These are phyloP conservation scores for Solanum rostratum DNA, from an alignment of 257 asterid species.

Conservation along the genomic window DNA sequence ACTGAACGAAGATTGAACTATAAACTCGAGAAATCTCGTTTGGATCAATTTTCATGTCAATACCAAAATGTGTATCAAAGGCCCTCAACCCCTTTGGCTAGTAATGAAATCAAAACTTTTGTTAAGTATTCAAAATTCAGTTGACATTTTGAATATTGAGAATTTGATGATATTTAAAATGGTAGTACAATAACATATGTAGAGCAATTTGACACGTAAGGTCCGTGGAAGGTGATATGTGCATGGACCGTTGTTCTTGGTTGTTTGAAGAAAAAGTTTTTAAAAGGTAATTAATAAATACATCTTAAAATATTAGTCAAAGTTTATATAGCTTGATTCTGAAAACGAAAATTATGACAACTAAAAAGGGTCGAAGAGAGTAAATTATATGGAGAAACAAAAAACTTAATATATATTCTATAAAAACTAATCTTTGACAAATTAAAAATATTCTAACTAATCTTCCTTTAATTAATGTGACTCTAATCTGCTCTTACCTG, in stretches of 20 bases:
- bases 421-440: too few species aligned
- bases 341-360: too few species aligned
- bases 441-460: neutral
- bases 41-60: neutral
- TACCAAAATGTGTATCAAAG: neutral
- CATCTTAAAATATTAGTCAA: too few species aligned
- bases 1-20: neutral
- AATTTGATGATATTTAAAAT: neutral
- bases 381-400: too few species aligned
- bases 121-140: neutral
- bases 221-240: too few species aligned
- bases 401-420: too few species aligned
- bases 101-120: accelerated
- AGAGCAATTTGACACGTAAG: neutral
- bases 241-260: neutral
- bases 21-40: neutral
- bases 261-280: too few species aligned
- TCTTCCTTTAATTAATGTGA: neutral
- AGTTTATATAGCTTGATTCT: too few species aligned
- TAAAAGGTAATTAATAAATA: neutral
- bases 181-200: too few species aligned
- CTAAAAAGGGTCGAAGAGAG: too few species aligned
- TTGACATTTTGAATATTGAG: neutral
- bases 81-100: neutral
- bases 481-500: neutral